These are phyloP conservation scores for Ophiostoma sp. DNA, from an alignment of 2,329 filamentous ascomycete genomes.

Conservation along the genomic window DNA sequence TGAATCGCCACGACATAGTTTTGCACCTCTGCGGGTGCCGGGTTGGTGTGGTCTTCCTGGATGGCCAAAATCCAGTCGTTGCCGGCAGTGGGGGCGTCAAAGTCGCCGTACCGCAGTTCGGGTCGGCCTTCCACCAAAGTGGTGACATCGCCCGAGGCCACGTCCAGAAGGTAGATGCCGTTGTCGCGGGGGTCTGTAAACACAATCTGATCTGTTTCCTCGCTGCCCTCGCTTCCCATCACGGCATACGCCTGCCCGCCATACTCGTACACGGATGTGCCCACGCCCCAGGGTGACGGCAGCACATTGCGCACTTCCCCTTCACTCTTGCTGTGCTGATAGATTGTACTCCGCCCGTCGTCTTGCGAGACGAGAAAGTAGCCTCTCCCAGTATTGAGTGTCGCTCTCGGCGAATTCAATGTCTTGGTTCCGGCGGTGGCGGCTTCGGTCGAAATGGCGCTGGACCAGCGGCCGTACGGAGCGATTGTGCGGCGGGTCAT, in stretches of 20 bases:
- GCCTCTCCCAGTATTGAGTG: slow-evolving; percentile 37
- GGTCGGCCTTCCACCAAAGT: slow-evolving; percentile 37
- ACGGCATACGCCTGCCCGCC: slow-evolving; percentile 50
- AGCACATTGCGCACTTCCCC: slow-evolving; percentile 41
- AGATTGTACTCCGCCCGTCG: slow-evolving; percentile 47
- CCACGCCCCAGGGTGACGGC: slow-evolving; percentile 45
- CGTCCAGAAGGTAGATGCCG: slow-evolving; percentile 46
- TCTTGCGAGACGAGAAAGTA: slow-evolving; percentile 43
- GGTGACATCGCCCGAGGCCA: slow-evolving; percentile 39
- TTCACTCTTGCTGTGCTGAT: slow-evolving; percentile 37
- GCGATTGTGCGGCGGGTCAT: slow-evolving; percentile 33
- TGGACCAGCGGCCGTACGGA: slow-evolving; percentile 44
- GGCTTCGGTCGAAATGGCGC: slow-evolving; percentile 41
- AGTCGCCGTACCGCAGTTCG: slow-evolving; percentile 48
- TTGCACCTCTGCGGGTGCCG: slow-evolving; percentile 38
- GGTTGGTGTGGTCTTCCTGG: slow-evolving; percentile 51
- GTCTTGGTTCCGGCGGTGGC: slow-evolving; percentile 40
- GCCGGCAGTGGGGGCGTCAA: slow-evolving; percentile 38
- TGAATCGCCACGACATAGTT: slow-evolving; percentile 46
- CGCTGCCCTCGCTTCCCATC: slow-evolving; percentile 36
- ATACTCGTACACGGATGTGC: slow-evolving; percentile 54
- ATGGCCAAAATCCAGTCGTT: slow-evolving; percentile 50
- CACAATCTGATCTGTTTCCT: slow-evolving; percentile 38
- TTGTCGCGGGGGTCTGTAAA: slow-evolving; percentile 48
- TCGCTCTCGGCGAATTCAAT: slow-evolving; percentile 39